phyloP scores from a whole-genome alignment of 1,284 basidiomycete genomes.

The Papiliotrema nemorosa region DNA sequence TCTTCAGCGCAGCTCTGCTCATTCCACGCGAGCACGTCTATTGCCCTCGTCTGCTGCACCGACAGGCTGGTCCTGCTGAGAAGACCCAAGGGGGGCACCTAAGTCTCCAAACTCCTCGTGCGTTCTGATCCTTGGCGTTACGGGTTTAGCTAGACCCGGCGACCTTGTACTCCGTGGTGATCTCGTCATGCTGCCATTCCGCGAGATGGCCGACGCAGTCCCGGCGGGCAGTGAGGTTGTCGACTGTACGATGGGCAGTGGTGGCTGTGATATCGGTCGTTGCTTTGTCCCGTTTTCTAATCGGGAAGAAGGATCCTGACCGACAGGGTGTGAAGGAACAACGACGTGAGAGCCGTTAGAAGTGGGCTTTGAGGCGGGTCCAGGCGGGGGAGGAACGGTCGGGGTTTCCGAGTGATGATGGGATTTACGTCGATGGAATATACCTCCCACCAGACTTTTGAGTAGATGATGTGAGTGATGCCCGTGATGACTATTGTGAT shows the following conservation, averaged over 20 bases:
- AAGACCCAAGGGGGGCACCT: not conserved
- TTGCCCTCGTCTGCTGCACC: not conserved
- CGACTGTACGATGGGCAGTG: not conserved
- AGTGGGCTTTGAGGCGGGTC: not conserved
- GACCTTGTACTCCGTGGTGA: slow-evolving; percentile 6
- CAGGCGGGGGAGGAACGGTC: not conserved
- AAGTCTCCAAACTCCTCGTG: slow-evolving; percentile 31
- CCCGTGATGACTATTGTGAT: slow-evolving; percentile 2
- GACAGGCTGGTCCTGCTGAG: not conserved
- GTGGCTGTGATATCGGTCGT: not conserved
- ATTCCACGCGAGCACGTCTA: not conserved
- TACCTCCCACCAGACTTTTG: slow-evolving; percentile 29
- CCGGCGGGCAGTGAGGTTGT: not conserved
- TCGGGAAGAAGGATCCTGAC: not conserved
- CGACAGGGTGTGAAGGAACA: not conserved
- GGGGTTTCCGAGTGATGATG: not conserved
- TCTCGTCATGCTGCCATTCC: not conserved
- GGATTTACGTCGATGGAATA: slow-evolving; percentile 19
- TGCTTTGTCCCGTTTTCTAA: not conserved
- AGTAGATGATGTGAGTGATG: slow-evolving; percentile 16
- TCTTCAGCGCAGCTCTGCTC: no score
- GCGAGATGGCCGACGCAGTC: not conserved
- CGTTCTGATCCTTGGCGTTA: slow-evolving; percentile 36
- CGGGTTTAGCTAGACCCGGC: slow-evolving; percentile 21
- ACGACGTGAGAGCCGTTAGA: not conserved